Conservation (phyloP, 2,329 filamentous ascomycete species). For the Scleromitrula shiraiana region DNA sequence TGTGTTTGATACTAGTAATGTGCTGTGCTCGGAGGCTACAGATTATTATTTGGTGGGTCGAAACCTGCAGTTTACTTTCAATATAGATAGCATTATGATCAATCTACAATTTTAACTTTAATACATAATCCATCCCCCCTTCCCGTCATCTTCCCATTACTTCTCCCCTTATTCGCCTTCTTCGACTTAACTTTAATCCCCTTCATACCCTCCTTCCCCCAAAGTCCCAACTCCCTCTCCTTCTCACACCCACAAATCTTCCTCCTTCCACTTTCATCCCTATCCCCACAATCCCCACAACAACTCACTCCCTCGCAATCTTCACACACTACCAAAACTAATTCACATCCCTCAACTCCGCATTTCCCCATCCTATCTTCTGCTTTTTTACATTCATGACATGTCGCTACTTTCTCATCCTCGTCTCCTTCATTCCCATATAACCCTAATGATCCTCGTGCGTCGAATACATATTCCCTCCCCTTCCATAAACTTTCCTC, state of each 20-base stretch:
- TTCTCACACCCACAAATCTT: slow-evolving; percentile 27
- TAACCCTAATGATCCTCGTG: slow-evolving; percentile 25
- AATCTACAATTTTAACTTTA: too few relatives aligned
- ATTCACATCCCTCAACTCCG: slow-evolving; percentile 24
- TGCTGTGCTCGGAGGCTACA: too few relatives aligned
- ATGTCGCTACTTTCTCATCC: slow-evolving; percentile 23
- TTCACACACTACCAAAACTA: slow-evolving; percentile 27
- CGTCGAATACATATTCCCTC: slow-evolving; percentile 30
- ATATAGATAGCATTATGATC: too few relatives aligned
- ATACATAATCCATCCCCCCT: too few relatives aligned
- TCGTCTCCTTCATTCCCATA: background rate
- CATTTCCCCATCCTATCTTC: slow-evolving; percentile 28
- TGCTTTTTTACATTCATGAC: slow-evolving; percentile 21
- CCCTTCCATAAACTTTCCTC: slow-evolving; percentile 27
- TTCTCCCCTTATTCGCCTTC: slow-evolving; percentile 15
- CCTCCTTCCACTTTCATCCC: slow-evolving; percentile 16
- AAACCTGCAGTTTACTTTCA: too few relatives aligned
- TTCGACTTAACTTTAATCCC: slow-evolving; percentile 9
- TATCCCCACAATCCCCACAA: slow-evolving; percentile 23
- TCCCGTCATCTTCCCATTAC: slow-evolving; percentile 11
- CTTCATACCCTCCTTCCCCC: slow-evolving; percentile 18
- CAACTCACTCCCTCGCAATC: slow-evolving; percentile 25
- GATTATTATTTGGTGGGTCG: too few relatives aligned
- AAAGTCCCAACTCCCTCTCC: slow-evolving; percentile 25
- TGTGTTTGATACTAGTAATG: too few relatives aligned